Base-by-base conservation (phyloP, 768 basidiomycete genomes). In the Tulasnella calospora region DNA sequence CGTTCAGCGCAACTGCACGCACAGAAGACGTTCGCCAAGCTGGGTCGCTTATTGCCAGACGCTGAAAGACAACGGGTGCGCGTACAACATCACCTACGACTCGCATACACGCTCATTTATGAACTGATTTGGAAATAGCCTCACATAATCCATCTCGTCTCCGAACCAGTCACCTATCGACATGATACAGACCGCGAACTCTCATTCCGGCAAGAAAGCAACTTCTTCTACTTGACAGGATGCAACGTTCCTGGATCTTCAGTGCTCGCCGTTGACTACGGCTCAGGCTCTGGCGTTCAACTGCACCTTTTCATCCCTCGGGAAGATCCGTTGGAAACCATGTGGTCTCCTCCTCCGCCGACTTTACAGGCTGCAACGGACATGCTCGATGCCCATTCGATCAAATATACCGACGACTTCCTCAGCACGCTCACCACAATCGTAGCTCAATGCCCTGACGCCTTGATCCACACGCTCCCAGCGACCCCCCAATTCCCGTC, bases 331-430 rank as follows among this genome's bases (percentile, higher is more conserved):
- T 90, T 86, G 0, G 92, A 94, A 82, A 84, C 94, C 74, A 90
- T 98, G 90, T 98, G 96, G 96, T 92, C 91, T 8, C 90, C 93
- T 3, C 90, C 94, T 21, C 95, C 95, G 0, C 91, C 91, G 0
- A 90, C 93, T 0, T 85, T 92, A 0, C 84, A 89, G 23, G 87
- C 89, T 40, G 90, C 89, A 3, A 86, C 87, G 23, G 77, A 80
- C n/a, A 78, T 72, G n/a, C 84, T 81, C 70, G 84, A 85, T 27
- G 81, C 82, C 17, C 81, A 83, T 73, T 81, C 84, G 17, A 85
- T 93, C 40, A 85, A 86, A n/a, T 86, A 92, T 79, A 84, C 87
- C 0, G 81, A 85, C 3, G 84, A 84, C 0, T 86, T 95, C 36
- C 81, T 86, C 21, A 82, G 82, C 44, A 85, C 86, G 27, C 85